Evolutionary conservation across 257 asterid genomes (phyloP).

Genomic region (Gentiana straminea): DNA sequence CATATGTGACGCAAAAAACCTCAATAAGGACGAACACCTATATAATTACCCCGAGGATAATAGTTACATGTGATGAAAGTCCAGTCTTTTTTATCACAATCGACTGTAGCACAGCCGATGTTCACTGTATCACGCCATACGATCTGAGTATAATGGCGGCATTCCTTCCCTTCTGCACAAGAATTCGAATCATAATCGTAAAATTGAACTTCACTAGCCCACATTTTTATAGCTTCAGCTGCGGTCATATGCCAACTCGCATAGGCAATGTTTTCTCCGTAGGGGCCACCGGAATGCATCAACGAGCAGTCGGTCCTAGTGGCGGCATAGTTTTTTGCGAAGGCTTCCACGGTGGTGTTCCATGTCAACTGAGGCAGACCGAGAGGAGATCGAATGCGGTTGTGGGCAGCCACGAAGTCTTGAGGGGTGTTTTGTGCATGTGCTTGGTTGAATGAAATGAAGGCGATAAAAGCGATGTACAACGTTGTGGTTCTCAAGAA

Average conservation of each 20-base stretch:
- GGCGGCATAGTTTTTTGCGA: slow-evolving; percentile 11
- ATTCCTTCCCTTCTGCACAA: slow-evolving; percentile 4
- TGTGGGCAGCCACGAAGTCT: slow-evolving; percentile 18
- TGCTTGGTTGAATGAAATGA: neutral
- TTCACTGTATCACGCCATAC: slow-evolving; percentile 16
- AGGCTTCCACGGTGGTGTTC: slow-evolving; percentile 14
- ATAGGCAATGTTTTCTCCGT: slow-evolving; percentile 24
- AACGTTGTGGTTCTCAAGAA: slow-evolving; percentile 4
- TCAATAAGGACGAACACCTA: slow-evolving; percentile 20
- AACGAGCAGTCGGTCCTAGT: slow-evolving; percentile 13
- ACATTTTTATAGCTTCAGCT: slow-evolving; percentile 6
- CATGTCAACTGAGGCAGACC: slow-evolving; percentile 12
- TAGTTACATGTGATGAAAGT: slow-evolving; percentile 25
- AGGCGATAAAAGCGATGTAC: slow-evolving; percentile 1
- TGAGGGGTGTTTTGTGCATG: slow-evolving; percentile 12
- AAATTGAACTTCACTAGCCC: slow-evolving; percentile 15
- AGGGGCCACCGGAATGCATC: slow-evolving; percentile 21
- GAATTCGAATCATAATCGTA: slow-evolving; percentile 14
- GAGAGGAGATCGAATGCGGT: slow-evolving; percentile 12
- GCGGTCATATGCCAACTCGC: slow-evolving; percentile 9
- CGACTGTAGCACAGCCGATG: slow-evolving; percentile 22
- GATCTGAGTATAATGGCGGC: slow-evolving; percentile 25
- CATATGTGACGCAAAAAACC: neutral
- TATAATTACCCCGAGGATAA: slow-evolving; percentile 23
- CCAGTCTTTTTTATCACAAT: slow-evolving; percentile 3